phyloP scores from a whole-genome alignment of 169 alveolate species.

The Cryptosporidium andersoni region DNA sequence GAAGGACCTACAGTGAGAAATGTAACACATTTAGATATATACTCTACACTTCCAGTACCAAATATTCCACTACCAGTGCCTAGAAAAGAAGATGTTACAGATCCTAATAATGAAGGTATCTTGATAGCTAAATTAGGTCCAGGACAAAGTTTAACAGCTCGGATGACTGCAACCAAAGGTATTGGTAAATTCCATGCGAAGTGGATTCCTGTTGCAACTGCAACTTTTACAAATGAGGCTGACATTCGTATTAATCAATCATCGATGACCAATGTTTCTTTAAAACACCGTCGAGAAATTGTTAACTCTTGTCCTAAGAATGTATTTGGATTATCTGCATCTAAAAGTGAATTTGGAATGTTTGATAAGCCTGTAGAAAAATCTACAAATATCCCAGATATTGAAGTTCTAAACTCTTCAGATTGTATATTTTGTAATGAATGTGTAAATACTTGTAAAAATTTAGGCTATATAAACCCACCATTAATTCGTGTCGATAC shows the following conservation, averaged over 20 bases:
- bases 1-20: slow-evolving; percentile 86
- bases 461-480: slow-evolving; percentile 56
- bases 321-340: slow-evolving; percentile 79
- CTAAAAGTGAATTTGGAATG: slow-evolving; percentile 68
- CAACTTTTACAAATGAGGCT: slow-evolving; percentile 84
- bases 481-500: slow-evolving; percentile 73
- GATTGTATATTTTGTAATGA: slow-evolving; percentile 89
- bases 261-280: slow-evolving; percentile 77
- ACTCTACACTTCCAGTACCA: slow-evolving; percentile 75
- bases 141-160: slow-evolving; percentile 90
- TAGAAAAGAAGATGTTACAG: slow-evolving; percentile 71
- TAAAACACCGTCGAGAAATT: slow-evolving; percentile 81
- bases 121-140: slow-evolving; percentile 91
- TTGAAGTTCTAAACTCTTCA: slow-evolving; percentile 70
- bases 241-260: slow-evolving; percentile 80
- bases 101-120: slow-evolving; percentile 83
- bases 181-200: slow-evolving; percentile 96
- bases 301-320: slow-evolving; percentile 89
- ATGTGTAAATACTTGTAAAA: slow-evolving; percentile 76
- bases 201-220: slow-evolving; percentile 95
- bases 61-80: slow-evolving; percentile 74
- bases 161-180: slow-evolving; percentile 94
- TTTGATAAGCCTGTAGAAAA: slow-evolving; percentile 51
- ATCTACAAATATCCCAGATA: slow-evolving; percentile 55
- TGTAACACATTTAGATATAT: slow-evolving; percentile 85